A percentile compares a stretch with the other conserved stretches of the same genome.
phyloP scores from a whole-genome alignment of 2,329 filamentous ascomycete genomes.

The Aspergillus sp. region DNA sequence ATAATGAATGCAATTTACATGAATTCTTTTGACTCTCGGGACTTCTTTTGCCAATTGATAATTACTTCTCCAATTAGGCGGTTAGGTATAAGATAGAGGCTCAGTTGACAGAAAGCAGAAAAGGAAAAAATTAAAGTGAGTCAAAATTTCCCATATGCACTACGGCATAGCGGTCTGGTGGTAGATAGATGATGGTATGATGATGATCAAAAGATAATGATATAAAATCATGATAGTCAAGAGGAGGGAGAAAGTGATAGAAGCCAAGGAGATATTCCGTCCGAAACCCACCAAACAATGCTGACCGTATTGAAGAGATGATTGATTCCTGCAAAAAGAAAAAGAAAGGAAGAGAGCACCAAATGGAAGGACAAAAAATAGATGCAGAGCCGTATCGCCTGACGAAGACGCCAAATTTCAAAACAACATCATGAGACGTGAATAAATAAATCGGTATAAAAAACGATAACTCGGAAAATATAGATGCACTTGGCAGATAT shows the following conservation, averaged over 20 bases:
- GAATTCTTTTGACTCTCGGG: no score
- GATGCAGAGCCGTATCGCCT: background rate
- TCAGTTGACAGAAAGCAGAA: no score
- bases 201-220: background rate
- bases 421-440: slow-evolving; percentile 21
- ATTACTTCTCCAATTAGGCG: no score
- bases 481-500: background rate
- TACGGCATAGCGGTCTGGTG: no score
- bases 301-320: background rate
- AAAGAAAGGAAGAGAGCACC: background rate
- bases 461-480: background rate
- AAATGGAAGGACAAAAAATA: background rate
- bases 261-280: background rate
- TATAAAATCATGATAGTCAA: background rate
- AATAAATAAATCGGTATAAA: slow-evolving; percentile 1
- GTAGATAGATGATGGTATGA: no score
- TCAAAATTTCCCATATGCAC: no score
- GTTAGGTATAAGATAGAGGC: no score
- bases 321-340: background rate
- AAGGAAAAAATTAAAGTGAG: no score
- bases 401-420: slow-evolving; percentile 16
- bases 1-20: no score
- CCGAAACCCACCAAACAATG: background rate
- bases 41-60: no score
- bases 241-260: background rate